Evolutionary conservation across 306 rosid species (phyloP).

Genomic region (Mucuna pruriens): DNA sequence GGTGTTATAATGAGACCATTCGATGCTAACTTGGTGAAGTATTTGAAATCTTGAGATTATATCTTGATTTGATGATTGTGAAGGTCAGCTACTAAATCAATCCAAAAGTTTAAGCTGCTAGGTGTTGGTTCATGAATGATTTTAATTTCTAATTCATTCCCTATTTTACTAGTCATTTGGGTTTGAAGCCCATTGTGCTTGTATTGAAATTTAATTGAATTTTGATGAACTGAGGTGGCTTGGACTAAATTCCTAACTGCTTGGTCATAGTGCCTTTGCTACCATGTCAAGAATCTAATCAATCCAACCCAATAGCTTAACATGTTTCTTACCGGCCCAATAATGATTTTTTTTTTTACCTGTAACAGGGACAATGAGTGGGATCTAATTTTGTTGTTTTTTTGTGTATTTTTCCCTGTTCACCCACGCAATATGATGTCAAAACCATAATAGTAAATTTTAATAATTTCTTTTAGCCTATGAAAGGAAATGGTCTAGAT

Average conservation of each 20-base stretch:
- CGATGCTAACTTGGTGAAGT: not conserved
- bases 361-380: not conserved
- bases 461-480: not conserved
- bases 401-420: not conserved
- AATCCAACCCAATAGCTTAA: slow-evolving; percentile 4
- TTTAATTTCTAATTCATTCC: not conserved
- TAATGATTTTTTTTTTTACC: slow-evolving; percentile 4
- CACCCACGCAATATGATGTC: not conserved
- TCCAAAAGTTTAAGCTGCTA: not conserved
- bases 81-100: not conserved
- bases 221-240: not conserved
- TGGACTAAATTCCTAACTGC: not conserved
- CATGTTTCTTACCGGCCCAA: not conserved
- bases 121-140: not conserved
- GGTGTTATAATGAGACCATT: not conserved
- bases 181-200: not conserved
- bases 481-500: not conserved
- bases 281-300: not conserved
- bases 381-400: not conserved
- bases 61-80: not conserved
- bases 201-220: slow-evolving; percentile 5
- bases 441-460: slow-evolving; percentile 4
- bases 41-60: slow-evolving; percentile 10
- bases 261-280: not conserved
- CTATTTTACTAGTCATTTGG: not conserved